phyloP scores from a whole-genome alignment of 1,139 yeast genomes.

The Saccharomyces hybrid region DNA sequence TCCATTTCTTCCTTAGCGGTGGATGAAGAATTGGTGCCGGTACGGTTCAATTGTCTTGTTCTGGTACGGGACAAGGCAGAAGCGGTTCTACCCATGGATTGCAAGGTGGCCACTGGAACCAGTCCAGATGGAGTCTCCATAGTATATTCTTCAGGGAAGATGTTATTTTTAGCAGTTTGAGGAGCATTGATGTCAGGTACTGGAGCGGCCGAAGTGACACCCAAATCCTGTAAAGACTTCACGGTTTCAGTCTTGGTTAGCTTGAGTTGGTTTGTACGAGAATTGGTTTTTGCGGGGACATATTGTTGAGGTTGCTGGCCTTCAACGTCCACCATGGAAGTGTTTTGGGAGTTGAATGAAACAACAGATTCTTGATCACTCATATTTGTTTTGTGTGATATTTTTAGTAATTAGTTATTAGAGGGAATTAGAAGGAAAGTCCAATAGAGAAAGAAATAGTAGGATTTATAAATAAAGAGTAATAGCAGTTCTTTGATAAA shows the following conservation, averaged over 20 bases:
- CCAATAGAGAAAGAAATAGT: neutral
- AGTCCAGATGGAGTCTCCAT: conserved; percentile 81
- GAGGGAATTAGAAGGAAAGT: neutral
- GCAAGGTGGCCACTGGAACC: conserved; percentile 70
- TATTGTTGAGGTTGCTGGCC: conserved; percentile 23
- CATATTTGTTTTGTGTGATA: conserved; percentile 4
- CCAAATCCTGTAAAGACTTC: conserved; percentile 55
- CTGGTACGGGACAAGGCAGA: conserved; percentile 34
- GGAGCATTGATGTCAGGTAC: conserved; percentile 56
- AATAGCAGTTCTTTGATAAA: neutral
- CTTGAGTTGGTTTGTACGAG: conserved; percentile 29
- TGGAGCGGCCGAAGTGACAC: conserved; percentile 48
- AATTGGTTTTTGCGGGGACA: conserved; percentile 12
- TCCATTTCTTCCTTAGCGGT: conserved; percentile 17
- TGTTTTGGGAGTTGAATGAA: conserved; percentile 25
- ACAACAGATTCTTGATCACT: conserved; percentile 19
- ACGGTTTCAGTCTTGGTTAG: conserved; percentile 59
- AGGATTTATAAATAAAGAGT: neutral
- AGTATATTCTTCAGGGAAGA: conserved; percentile 87
- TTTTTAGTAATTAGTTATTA: neutral
- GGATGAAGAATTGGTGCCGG: conserved; percentile 6
- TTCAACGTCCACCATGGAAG: conserved; percentile 14
- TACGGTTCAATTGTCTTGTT: conserved; percentile 25
- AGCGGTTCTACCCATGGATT: conserved; percentile 53
- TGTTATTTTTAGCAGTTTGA: conserved; percentile 47